phyloP scores from a whole-genome alignment of 176 grass and related monocot species.

The Canna indica region DNA sequence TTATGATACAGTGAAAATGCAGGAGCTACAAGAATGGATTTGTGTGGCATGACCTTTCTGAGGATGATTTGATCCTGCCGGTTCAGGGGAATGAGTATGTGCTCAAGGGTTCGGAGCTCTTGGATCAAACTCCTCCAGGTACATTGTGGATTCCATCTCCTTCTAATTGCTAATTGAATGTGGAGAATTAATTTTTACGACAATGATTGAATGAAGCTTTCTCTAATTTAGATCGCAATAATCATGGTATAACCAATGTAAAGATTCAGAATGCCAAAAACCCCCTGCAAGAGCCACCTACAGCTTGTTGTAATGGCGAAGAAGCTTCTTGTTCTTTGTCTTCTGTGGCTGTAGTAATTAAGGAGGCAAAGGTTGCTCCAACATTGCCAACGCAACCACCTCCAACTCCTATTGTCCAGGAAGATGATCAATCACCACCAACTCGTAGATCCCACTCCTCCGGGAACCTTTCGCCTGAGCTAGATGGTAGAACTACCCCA shows the following conservation, averaged over 20 bases:
- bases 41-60: slow-evolving; percentile 25
- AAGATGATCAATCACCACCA: slow-evolving; percentile 5
- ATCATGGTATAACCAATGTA: slow-evolving; percentile 8
- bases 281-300: slow-evolving; percentile 12
- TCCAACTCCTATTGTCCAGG: background rate
- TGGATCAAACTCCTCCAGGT: slow-evolving; percentile 28
- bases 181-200: background rate
- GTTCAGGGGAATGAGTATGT: slow-evolving; percentile 26
- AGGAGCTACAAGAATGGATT: slow-evolving; percentile 31
- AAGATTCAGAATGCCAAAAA: slow-evolving; percentile 24
- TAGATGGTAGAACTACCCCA: slow-evolving; percentile 14
- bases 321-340: slow-evolving; percentile 28
- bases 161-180: background rate
- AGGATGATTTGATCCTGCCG: slow-evolving; percentile 24
- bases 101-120: slow-evolving; percentile 23
- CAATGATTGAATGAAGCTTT: background rate
- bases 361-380: slow-evolving; percentile 21
- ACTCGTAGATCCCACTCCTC: slow-evolving; percentile 14
- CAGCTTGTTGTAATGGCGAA: slow-evolving; percentile 14
- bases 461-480: slow-evolving; percentile 1
- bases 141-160: background rate
- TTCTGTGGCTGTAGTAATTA: slow-evolving; percentile 10
- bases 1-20: background rate
- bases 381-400: background rate
- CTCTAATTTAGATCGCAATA: slow-evolving; percentile 16